Evolutionary conservation across 208 protist genomes (phyloP).

Genomic region (Wallacemonas sp.): DNA sequence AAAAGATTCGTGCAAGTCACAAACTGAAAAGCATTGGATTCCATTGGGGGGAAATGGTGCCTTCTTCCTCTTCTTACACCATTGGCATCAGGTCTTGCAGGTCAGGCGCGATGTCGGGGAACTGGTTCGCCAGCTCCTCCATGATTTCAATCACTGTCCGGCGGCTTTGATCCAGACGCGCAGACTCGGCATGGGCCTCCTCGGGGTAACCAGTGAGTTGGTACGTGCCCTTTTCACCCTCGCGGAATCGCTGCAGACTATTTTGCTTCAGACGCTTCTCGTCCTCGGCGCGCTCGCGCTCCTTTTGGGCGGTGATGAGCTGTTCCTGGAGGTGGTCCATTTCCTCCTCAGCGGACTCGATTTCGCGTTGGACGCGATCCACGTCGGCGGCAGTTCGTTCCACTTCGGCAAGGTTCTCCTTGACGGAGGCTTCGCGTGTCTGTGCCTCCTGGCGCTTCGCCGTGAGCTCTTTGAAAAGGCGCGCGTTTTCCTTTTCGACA

Average conservation of each 20-base stretch:
- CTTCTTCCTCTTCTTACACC: slow-evolving; percentile 22
- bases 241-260: slow-evolving; percentile 81
- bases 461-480: slow-evolving; percentile 88
- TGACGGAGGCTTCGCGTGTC: slow-evolving; percentile 74
- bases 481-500: slow-evolving; percentile 87
- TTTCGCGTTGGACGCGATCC: slow-evolving; percentile 72
- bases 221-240: slow-evolving; percentile 84
- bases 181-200: slow-evolving; percentile 39
- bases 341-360: slow-evolving; percentile 65
- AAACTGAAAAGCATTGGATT: too few relatives aligned
- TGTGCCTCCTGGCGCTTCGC: slow-evolving; percentile 86
- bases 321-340: slow-evolving; percentile 71
- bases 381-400: slow-evolving; percentile 76
- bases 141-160: slow-evolving; percentile 67
- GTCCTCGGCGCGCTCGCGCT: slow-evolving; percentile 69
- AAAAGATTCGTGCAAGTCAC: too few relatives aligned
- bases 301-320: slow-evolving; percentile 51
- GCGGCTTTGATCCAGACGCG: slow-evolving; percentile 65
- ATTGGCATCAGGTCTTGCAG: slow-evolving; percentile 61
- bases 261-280: slow-evolving; percentile 80
- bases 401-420: slow-evolving; percentile 79
- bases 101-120: slow-evolving; percentile 71
- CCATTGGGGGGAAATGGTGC: too few relatives aligned
- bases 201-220: slow-evolving; percentile 76
- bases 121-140: slow-evolving; percentile 66